Evolutionary conservation across 768 basidiomycete species (phyloP), one percentile per base, ranked within the genome.

Genomic region (Lactifluus hygrophoroides): DNA sequence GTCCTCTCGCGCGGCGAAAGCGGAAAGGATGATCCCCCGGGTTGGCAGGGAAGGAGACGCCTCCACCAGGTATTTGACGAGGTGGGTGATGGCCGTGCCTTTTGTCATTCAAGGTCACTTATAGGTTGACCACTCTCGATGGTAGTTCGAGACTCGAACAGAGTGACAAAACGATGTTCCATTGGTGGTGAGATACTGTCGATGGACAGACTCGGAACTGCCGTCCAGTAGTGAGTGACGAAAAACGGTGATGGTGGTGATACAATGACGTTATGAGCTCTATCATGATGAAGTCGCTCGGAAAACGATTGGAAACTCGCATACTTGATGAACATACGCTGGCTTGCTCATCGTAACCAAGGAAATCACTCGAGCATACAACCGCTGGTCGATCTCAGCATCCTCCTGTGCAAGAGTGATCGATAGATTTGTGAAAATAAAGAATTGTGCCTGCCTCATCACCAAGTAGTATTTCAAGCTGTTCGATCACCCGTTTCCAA

Each of bases 141-240:
- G 3, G 77, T 82, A 3, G 81, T 85, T 7, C 83, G 80, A 1
- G 89, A 89, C 70, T 92, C 89, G 9, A 86, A 70, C 2, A 91
- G 70, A 0, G 89, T 89, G 16, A 77, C 72, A 4, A 69, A 76
- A 45, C n/a, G n/a, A n/a, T n/a, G n/a, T n/a, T n/a, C n/a, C n/a
- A n/a, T n/a, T n/a, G n/a, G n/a, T n/a, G n/a, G n/a, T n/a, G n/a
- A n/a, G n/a, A n/a, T n/a, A n/a, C n/a, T n/a, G n/a, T n/a, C n/a
- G n/a, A n/a, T n/a, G n/a, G n/a, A n/a, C n/a, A n/a, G n/a, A n/a
- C n/a, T n/a, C n/a, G n/a, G n/a, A n/a, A n/a, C n/a, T n/a, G n/a
- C n/a, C n/a, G n/a, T n/a, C n/a, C n/a, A n/a, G n/a, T n/a, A n/a
- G n/a, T n/a, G n/a, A n/a, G n/a, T n/a, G n/a, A n/a, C n/a, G n/a